A percentile compares a stretch with the other conserved stretches of the same genome.
Evolutionary conservation across 2,329 filamentous ascomycete species (phyloP).

Genomic region (Venturia pyrina): DNA sequence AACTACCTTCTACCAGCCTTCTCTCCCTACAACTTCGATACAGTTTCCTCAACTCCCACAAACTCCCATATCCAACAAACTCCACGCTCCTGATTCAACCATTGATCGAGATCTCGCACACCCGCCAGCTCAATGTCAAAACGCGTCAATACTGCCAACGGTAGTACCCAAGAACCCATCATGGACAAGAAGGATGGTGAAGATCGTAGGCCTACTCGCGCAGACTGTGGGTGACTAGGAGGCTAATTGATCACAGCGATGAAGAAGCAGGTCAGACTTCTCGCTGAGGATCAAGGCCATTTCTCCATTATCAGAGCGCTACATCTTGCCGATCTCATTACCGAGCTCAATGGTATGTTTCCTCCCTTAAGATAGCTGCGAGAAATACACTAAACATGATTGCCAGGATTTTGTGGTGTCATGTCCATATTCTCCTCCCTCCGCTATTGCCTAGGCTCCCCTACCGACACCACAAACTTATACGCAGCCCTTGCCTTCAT

Average conservation of each 20-base stretch:
- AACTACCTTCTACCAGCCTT: neutral
- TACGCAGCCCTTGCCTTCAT: slow-evolving; percentile 80
- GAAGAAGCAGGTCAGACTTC: slow-evolving; percentile 68
- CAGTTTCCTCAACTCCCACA: neutral
- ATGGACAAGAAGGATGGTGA: slow-evolving; percentile 6
- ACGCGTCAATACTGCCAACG: slow-evolving; percentile 4
- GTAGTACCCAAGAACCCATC: slow-evolving; percentile 1
- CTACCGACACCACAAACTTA: slow-evolving; percentile 55
- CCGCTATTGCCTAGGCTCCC: slow-evolving; percentile 71
- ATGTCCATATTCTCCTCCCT: slow-evolving; percentile 95
- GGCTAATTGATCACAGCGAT: slow-evolving; percentile 35
- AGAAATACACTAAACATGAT: neutral
- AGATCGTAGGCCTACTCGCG: neutral
- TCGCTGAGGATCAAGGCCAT: slow-evolving; percentile 61
- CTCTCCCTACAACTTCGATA: neutral
- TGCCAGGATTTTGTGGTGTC: slow-evolving; percentile 68
- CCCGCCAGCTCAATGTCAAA: neutral
- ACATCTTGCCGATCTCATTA: slow-evolving; percentile 76
- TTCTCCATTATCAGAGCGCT: slow-evolving; percentile 52
- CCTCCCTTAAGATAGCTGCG: neutral
- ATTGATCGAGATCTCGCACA: neutral
- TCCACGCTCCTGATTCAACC: neutral
- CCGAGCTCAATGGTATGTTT: slow-evolving; percentile 58
- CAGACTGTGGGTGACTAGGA: too few relatives aligned
- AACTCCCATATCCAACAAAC: neutral